These are phyloP conservation scores for Macadamia tetraphylla DNA, from an alignment of 164 flowering plant genomes.

Conservation along the genomic window DNA sequence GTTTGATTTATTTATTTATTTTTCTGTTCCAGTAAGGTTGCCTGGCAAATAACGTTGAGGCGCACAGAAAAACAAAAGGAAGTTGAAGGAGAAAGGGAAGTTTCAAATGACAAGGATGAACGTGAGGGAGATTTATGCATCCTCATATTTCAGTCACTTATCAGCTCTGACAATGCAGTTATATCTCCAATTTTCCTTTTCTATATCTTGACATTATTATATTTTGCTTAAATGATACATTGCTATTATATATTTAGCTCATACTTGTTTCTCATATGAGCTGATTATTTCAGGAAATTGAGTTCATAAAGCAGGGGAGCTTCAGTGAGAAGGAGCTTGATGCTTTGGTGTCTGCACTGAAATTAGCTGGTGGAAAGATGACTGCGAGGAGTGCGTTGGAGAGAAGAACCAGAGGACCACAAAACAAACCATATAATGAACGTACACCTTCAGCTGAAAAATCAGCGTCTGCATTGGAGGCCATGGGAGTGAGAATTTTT, in stretches of 20 bases:
- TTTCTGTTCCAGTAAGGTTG: constrained; percentile 57
- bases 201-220: neutral
- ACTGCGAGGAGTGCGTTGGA: constrained; percentile 30
- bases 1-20: neutral
- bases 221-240: neutral
- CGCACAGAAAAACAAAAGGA: constrained; percentile 34
- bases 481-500: constrained; percentile 83
- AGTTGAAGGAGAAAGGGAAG: constrained; percentile 17
- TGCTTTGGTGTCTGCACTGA: constrained; percentile 64
- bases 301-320: constrained; percentile 78
- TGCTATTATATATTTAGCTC: neutral
- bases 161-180: constrained; percentile 68
- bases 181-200: constrained; percentile 15
- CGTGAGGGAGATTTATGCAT: constrained; percentile 51
- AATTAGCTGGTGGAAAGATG: constrained; percentile 49
- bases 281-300: constrained; percentile 67
- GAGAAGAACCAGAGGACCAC: constrained; percentile 32
- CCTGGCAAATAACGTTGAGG: constrained; percentile 78
- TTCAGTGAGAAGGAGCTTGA: constrained; percentile 75
- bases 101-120: constrained; percentile 18
- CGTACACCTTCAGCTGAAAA: constrained; percentile 40
- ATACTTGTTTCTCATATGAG: neutral
- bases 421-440: constrained; percentile 21
- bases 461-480: constrained; percentile 59
- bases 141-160: constrained; percentile 68